Percentiles rank a stretch among this genome's conserved stretches.
These are phyloP conservation scores for Babesia divergens DNA, from an alignment of 169 alveolate genomes.

Conservation along the genomic window DNA sequence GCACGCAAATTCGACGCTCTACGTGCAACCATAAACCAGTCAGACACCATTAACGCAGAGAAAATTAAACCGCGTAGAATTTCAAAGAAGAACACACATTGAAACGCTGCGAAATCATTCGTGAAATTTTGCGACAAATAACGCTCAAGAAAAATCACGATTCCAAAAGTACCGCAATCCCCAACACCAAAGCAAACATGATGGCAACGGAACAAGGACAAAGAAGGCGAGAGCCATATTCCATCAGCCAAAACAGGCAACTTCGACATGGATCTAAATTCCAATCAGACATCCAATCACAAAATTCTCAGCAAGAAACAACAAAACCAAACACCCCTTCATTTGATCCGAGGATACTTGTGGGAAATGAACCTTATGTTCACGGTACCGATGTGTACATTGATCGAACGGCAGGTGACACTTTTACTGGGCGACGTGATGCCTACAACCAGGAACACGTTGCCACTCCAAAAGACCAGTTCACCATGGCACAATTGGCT, in stretches of 20 bases:
- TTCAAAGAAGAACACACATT: background rate
- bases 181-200: background rate
- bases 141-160: conserved; percentile 18
- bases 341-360: background rate
- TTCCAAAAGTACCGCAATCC: background rate
- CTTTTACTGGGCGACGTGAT: background rate
- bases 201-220: conserved; percentile 17
- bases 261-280: background rate
- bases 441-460: conserved; percentile 18
- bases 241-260: background rate
- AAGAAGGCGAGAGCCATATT: background rate
- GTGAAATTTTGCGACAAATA: conserved; percentile 2
- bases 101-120: background rate
- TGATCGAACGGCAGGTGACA: background rate
- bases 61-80: conserved; percentile 3
- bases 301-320: background rate
- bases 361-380: conserved; percentile 3
- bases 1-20: conserved; percentile 35
- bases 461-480: conserved; percentile 33
- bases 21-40: conserved; percentile 6
- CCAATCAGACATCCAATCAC: background rate
- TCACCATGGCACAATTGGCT: conserved; percentile 14
- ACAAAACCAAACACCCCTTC: background rate
- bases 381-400: conserved; percentile 12
- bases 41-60: conserved; percentile 3